These are phyloP conservation scores for Alternaria postmessia DNA, from an alignment of 2,329 filamentous ascomycete species.

Conservation along the genomic window DNA sequence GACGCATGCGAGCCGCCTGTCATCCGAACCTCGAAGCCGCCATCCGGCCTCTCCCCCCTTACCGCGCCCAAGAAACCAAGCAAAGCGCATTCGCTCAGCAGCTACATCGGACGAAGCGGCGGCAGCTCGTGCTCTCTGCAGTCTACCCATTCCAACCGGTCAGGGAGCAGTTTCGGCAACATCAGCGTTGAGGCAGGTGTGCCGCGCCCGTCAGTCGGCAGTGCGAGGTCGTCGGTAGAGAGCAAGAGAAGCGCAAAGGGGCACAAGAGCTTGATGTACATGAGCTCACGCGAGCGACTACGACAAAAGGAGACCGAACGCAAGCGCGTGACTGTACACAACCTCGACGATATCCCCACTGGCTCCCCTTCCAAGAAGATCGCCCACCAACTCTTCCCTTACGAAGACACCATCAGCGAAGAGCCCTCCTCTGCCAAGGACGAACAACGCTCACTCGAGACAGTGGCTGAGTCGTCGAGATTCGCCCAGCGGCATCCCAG, in stretches of 20 bases:
- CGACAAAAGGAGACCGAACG: conserved; percentile 69
- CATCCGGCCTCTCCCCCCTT: conserved; percentile 75
- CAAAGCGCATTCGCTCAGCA: conserved; percentile 61
- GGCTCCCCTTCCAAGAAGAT: conserved; percentile 34
- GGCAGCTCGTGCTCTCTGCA: conserved; percentile 48
- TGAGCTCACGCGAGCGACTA: conserved; percentile 74
- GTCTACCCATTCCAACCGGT: conserved; percentile 46
- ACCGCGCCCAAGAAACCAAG: conserved; percentile 64
- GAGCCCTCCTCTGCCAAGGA: conserved; percentile 35
- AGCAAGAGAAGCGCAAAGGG: conserved; percentile 47
- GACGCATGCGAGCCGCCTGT: conserved; percentile 72
- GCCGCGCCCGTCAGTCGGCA: conserved; percentile 40
- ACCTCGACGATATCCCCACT: conserved; percentile 50
- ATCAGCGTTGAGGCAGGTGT: conserved; percentile 51
- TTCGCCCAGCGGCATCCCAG: conserved; percentile 42
- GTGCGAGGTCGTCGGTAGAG: conserved; percentile 44
- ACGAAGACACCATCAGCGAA: conserved; percentile 50
- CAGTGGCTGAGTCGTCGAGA: conserved; percentile 38
- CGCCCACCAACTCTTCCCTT: conserved; percentile 36
- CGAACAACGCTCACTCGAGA: conserved; percentile 13
- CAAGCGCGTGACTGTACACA: conserved; percentile 61
- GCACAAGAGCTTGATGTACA: conserved; percentile 72
- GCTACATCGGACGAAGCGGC: conserved; percentile 61
- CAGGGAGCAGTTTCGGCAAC: conserved; percentile 51
- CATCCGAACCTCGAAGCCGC: conserved; percentile 81